Evolutionary conservation across 352 stramenopile species (phyloP).

Genomic region (Globisporangium viniferum): DNA sequence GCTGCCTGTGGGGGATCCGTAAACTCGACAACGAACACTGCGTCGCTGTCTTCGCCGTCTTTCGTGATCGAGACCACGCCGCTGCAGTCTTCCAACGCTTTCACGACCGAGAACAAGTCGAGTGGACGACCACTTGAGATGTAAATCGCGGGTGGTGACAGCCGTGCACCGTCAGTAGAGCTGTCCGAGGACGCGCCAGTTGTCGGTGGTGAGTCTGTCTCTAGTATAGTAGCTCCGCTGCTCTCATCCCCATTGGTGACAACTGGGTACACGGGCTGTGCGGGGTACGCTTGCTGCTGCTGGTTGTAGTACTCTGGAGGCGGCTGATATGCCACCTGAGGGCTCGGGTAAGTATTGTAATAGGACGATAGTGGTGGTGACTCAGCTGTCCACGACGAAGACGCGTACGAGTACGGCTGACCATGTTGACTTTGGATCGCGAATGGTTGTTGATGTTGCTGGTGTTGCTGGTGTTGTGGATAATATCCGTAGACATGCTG

Average conservation of each 20-base stretch:
- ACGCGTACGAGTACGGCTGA: neutral
- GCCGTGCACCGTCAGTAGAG: conserved; percentile 3
- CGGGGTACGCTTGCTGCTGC: neutral
- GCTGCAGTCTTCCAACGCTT: conserved; percentile 40
- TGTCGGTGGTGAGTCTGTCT: conserved; percentile 9
- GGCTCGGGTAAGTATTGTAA: conserved; percentile 1
- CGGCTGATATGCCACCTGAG: neutral
- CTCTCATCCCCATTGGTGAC: neutral
- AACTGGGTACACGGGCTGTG: neutral
- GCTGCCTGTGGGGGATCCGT: conserved; percentile 31
- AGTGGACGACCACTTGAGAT: conserved; percentile 50
- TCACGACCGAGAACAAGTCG: conserved; percentile 46
- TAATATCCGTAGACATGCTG: conserved; percentile 24
- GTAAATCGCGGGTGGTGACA: conserved; percentile 27
- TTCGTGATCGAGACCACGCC: conserved; percentile 60
- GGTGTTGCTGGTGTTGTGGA: conserved; percentile 25
- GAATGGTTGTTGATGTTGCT: conserved; percentile 10
- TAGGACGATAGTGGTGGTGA: neutral
- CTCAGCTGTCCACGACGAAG: neutral
- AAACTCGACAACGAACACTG: conserved; percentile 56
- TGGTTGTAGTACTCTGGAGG: conserved; percentile 7
- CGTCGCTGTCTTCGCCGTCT: conserved; percentile 25
- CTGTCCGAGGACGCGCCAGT: conserved; percentile 2
- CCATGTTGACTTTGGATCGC: conserved; percentile 2
- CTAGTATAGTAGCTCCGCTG: neutral